Evolutionary conservation across 345 rosid genomes (phyloP), one percentile per base, ranked within the genome.

Genomic region (Erucastrum elatum): DNA sequence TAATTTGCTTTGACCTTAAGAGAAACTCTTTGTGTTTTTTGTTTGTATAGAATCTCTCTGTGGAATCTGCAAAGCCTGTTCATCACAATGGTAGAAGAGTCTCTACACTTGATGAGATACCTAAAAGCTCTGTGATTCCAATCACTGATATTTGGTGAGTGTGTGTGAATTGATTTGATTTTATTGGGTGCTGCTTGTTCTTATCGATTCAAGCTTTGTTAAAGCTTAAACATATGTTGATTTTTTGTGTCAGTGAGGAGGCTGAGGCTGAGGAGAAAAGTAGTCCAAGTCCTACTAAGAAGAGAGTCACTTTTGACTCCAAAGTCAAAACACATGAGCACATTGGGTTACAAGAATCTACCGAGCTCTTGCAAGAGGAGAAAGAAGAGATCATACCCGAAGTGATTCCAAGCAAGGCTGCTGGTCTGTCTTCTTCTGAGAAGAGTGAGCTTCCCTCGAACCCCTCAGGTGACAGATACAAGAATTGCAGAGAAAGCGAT

Each of bases 291-390:
- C 76, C 80, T 79, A 25, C 80, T 80, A 72, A 81, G 25, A 93
- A 89, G 87, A 93, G 87, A 85, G 99, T 93, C 13, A 90, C 94
- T 1, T 96, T 93, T 60, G 90, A 91, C 79, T 76, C 89, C 29
- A 70, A 87, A 79, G 86, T 93, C 81, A 81, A 68, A 76, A 86
- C 96, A 9, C 87, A 89, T 70, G 98, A 93, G 56, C 89, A 80
- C 64, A 83, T 86, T 81, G 80, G 59, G 12, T 34, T 77, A 6
- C 77, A 85, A 59, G 91, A 89, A 75, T 84, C 82, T 8, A 69
- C 70, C 7, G 86, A 84, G 10, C 46, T 70, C 61, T 60, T 81
- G 10, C 46, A 58, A 33, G 87, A 83, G 79, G 66, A 76, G 10
- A 81, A 71, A 76, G 84, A 84, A 39, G 80, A 70, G 16, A 69